Evolutionary conservation across 345 rosid species (phyloP).

Genomic region (Eucalyptus dawsonii): DNA sequence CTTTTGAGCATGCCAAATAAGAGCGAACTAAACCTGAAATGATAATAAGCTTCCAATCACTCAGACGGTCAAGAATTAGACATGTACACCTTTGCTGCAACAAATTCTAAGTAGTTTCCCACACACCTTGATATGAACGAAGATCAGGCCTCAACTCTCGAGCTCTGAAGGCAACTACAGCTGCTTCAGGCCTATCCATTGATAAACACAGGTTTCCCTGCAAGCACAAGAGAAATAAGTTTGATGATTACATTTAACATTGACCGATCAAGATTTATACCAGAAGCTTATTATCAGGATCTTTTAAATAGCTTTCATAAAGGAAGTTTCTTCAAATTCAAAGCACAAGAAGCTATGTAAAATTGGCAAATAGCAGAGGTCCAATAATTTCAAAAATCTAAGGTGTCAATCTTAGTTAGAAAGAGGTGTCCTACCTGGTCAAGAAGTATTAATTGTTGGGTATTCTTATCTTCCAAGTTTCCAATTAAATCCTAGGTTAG

Average conservation of each 20-base stretch:
- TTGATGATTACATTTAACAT: background rate
- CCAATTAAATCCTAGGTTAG: no score
- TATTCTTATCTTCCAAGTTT: no score
- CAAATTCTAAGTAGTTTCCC: background rate
- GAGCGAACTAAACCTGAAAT: constrained; percentile 91
- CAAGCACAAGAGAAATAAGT: background rate
- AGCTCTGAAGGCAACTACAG: constrained; percentile 84
- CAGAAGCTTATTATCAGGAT: background rate
- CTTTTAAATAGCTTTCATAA: no score
- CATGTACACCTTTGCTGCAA: background rate
- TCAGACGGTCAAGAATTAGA: background rate
- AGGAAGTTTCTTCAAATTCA: no score
- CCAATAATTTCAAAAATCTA: no score
- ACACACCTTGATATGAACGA: constrained; percentile 91
- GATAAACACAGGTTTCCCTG: constrained; percentile 84
- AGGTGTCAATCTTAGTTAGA: no score
- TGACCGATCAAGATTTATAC: background rate
- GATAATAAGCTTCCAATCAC: background rate
- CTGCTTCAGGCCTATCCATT: constrained; percentile 78
- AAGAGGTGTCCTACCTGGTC: no score
- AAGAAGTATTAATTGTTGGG: no score
- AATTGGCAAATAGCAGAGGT: no score
- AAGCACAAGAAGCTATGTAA: no score
- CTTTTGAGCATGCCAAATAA: constrained; percentile 76
- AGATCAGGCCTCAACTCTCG: constrained; percentile 96